Evolutionary conservation across 257 asterid species (phyloP).

Genomic region (Solanum paucissectum): DNA sequence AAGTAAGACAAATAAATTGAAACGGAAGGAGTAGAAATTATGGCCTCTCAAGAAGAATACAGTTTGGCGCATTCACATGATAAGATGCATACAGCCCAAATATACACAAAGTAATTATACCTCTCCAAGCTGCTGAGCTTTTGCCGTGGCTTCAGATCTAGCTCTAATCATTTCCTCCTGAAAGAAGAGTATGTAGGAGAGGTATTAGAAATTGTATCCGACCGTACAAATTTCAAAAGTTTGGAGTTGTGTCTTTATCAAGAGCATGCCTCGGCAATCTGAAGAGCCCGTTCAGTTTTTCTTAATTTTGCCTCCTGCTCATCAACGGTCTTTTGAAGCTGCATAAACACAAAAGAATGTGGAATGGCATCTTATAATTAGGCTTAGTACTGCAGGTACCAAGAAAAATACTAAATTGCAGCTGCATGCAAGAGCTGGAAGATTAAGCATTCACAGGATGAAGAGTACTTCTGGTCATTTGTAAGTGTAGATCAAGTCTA

Average conservation of each 20-base stretch:
- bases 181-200: background rate
- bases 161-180: conserved; percentile 89
- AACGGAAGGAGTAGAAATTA: background rate
- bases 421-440: background rate
- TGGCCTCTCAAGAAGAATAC: background rate
- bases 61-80: background rate
- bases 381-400: background rate
- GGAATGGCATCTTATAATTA: background rate
- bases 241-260: background rate
- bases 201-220: background rate
- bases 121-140: conserved; percentile 58
- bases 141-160: conserved; percentile 62
- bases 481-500: background rate
- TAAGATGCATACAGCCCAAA: background rate
- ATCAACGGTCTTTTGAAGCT: conserved; percentile 55
- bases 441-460: background rate
- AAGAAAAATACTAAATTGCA: background rate
- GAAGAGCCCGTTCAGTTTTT: conserved; percentile 92
- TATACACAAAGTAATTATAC: conserved; percentile 16
- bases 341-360: conserved; percentile 7
- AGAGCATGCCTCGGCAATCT: conserved; percentile 68
- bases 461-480: background rate
- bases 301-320: conserved; percentile 69
- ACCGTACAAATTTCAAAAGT: background rate
- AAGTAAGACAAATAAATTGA: background rate